Conservation (phyloP, 1,139 yeast species). For the Yamadazyma siamensis region DNA sequence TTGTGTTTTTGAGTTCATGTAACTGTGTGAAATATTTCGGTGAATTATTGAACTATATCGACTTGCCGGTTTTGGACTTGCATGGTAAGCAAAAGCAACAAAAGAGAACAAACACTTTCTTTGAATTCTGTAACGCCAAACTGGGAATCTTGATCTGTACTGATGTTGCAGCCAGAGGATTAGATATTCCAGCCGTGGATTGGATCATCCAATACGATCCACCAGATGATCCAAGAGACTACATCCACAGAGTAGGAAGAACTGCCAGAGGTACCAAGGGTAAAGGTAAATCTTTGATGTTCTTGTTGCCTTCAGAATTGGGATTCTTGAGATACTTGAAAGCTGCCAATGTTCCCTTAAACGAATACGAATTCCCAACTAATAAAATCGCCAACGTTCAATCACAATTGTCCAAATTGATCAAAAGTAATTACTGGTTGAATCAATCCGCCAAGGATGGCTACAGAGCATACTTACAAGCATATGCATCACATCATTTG, state of each 20-base stretch:
- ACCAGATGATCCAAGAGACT: slow-evolving; percentile 98
- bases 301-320: slow-evolving; percentile 86
- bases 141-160: slow-evolving; percentile 92
- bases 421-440: slow-evolving; percentile 87
- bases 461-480: slow-evolving; percentile 92
- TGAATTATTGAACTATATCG: slow-evolving; percentile 90
- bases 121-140: slow-evolving; percentile 95
- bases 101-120: slow-evolving; percentile 94
- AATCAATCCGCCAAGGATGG: slow-evolving; percentile 98
- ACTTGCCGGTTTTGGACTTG: slow-evolving; percentile 89
- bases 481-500: slow-evolving; percentile 93
- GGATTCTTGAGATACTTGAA: slow-evolving; percentile 93
- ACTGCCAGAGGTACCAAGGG: slow-evolving; percentile 95
- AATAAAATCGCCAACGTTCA: slow-evolving; percentile 95
- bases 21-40: slow-evolving; percentile 96
- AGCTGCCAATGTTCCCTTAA: slow-evolving; percentile 95
- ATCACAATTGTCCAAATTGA: slow-evolving; percentile 84
- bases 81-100: slow-evolving; percentile 99
- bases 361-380: slow-evolving; percentile 93
- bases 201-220: slow-evolving; percentile 98
- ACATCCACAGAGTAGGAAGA: slow-evolving; percentile 96
- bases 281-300: slow-evolving; percentile 92
- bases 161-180: slow-evolving; percentile 97
- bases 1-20: slow-evolving; percentile 94
- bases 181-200: slow-evolving; percentile 95